Base-by-base conservation (phyloP, 2,329 filamentous ascomycete species). In the Westerdykella ornata region DNA sequence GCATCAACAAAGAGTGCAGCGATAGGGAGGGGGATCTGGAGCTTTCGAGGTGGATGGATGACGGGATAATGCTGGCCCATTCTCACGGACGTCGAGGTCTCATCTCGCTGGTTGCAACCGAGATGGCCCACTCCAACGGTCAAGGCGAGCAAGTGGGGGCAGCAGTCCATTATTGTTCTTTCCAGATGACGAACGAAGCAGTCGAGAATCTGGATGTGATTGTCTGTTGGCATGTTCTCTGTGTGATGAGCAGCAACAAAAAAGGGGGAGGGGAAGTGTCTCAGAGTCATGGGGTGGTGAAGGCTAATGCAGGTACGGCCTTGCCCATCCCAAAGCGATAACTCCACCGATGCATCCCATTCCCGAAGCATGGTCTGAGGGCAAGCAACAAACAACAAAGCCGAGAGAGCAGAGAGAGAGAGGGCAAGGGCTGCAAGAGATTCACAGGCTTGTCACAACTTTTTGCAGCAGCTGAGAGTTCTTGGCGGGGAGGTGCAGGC, bases 271-370 rank as follows among this genome's bases (percentile, higher is more conserved):
- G 46, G 54, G 44, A 54, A 45, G 53, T 44, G 60, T 64, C 63
- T 64, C 61, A 63, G 56, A 49, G 51, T 38, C 42, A 48, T 47
- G 41, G 47, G 42, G 49, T 45, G 44, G 42, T 41, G 46, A 48
- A 50, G 52, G 49, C 62, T 64, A 64, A 59, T 52, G 62, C 61
- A 65, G 62, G 62, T 65, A 64, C 62, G 50, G 47, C 41, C 32
- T 41, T 51, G 37, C 36, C 51, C 46, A 44, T 51, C 56, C 62
- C 45, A 58, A 63, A 57, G 39, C 33, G 59, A 52, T 49, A 48
- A 54, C 60, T 63, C 49, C 57, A 58, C 60, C 62, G 62, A 54
- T 19, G 17, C 37, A 26, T 35, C 38, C 26, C 22, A 26, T 9
- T 26, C 22, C 22, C 4, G 34, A 42, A 32, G 20, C 2, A 15